Conservation (phyloP, 805 yeast species). For the Hanseniaspora osmophila region DNA sequence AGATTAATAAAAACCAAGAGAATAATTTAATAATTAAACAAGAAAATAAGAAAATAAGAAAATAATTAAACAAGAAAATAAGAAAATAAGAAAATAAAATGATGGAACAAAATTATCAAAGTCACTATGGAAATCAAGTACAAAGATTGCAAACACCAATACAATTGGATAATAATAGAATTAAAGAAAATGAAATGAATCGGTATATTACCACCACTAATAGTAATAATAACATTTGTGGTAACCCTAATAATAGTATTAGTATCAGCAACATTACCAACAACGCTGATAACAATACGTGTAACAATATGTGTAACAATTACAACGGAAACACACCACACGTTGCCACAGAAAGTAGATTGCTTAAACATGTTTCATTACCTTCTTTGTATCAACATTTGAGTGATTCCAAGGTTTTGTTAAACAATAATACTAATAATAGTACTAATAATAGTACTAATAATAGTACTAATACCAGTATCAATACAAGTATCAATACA, state of each 20-base stretch:
- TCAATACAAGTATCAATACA: background rate
- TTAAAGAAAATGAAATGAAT: background rate
- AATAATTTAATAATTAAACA: background rate
- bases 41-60: background rate
- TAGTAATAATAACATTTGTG: background rate
- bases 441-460: background rate
- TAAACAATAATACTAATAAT: background rate
- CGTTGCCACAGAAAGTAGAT: background rate
- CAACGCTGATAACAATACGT: background rate
- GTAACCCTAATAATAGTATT: background rate
- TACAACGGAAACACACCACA: background rate
- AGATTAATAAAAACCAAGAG: background rate
- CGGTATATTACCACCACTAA: background rate
- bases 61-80: background rate
- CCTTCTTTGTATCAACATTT: background rate
- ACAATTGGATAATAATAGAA: background rate
- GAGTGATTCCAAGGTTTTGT: background rate
- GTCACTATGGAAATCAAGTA: background rate
- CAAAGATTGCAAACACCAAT: background rate
- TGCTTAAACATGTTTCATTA: background rate
- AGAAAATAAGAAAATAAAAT: background rate
- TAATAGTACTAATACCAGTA: background rate
- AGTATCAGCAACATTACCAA: background rate
- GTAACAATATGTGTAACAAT: background rate
- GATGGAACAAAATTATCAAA: background rate